Conservation (phyloP, 148 eudicot genomes). For the Chenopodium formosanum region DNA sequence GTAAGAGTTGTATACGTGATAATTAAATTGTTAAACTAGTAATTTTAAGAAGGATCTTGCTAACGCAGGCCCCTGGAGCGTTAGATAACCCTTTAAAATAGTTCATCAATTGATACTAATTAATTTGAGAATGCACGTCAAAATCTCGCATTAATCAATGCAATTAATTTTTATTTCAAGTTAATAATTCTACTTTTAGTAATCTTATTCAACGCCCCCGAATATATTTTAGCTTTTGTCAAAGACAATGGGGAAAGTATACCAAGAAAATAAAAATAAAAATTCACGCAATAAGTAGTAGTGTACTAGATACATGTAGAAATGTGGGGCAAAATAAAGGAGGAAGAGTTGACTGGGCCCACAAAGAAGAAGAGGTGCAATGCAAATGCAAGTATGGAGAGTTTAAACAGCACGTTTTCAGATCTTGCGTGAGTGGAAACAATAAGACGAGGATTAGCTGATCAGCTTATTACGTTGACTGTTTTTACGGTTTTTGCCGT, state of each 20-base stretch:
- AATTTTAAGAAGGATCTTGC: no score
- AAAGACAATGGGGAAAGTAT: neutral
- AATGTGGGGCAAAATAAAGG: conserved; percentile 15
- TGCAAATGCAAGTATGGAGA: neutral
- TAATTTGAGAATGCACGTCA: no score
- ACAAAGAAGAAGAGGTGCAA: neutral
- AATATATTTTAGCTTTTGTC: no score
- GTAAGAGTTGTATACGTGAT: no score
- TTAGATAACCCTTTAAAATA: no score
- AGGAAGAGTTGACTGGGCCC: conserved; percentile 25
- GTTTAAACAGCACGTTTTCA: conserved; percentile 14
- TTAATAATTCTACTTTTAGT: no score
- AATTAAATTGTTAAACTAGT: no score
- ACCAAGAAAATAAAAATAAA: neutral
- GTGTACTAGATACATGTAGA: conserved; percentile 9
- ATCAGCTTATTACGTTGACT: conserved; percentile 33
- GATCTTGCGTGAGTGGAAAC: conserved; percentile 13
- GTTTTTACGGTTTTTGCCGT: neutral
- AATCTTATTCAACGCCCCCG: no score
- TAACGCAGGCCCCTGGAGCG: no score
- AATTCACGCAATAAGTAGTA: neutral
- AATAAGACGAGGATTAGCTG: conserved; percentile 1
- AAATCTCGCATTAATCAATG: no score
- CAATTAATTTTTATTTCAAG: no score
- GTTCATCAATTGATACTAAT: no score